phyloP scores from a whole-genome alignment of 1,139 yeast genomes.

The Komagataea norvegica region DNA sequence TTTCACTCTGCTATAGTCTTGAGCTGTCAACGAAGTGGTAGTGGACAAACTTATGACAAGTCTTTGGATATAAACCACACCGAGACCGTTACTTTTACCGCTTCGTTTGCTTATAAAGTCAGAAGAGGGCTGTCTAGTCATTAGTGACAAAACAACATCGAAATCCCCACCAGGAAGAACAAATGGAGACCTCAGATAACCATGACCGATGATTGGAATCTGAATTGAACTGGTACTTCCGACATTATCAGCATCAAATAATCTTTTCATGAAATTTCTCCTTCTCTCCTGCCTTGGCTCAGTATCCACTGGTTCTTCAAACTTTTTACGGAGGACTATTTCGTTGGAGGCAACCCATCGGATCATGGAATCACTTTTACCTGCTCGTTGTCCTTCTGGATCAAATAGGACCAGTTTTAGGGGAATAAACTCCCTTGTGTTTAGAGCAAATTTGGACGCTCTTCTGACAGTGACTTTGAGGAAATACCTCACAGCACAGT shows the following conservation, averaged over 20 bases:
- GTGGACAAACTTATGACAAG: slow-evolving; percentile 6
- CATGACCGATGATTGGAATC: background rate
- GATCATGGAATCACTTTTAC: background rate
- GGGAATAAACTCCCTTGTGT: slow-evolving; percentile 45
- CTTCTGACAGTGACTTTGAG: slow-evolving; percentile 59
- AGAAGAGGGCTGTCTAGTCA: background rate
- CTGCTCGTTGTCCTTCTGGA: slow-evolving; percentile 24
- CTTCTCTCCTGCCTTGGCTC: background rate
- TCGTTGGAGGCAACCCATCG: background rate
- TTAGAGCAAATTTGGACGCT: slow-evolving; percentile 46
- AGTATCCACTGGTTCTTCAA: too few species aligned
- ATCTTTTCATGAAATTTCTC: background rate
- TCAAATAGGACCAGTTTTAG: slow-evolving; percentile 53
- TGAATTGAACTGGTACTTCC: background rate
- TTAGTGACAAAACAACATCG: background rate
- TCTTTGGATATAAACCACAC: slow-evolving; percentile 11
- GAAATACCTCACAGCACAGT: slow-evolving; percentile 47
- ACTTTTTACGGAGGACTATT: background rate
- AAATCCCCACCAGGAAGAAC: background rate
- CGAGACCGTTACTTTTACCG: background rate
- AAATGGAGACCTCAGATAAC: background rate
- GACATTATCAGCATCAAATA: background rate
- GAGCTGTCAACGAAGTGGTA: background rate
- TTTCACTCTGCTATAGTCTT: background rate
- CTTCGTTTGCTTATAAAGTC: background rate